Evolutionary conservation across 495 filamentous ascomycete species (phyloP).

Genomic region (Tetracladium setigerum): DNA sequence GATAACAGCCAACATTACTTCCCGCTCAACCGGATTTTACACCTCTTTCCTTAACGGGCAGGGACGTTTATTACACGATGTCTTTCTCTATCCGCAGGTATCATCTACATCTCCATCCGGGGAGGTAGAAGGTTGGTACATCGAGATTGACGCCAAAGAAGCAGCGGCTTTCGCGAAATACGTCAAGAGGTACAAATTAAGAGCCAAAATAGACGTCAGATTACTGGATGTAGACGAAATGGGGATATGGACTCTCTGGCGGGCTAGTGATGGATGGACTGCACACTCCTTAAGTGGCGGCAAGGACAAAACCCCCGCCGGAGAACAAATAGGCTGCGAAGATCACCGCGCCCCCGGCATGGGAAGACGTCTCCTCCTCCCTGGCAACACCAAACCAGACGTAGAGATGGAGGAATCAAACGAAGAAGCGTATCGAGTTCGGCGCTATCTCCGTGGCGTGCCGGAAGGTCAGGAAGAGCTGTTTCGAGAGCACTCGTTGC

Average conservation of each 20-base stretch:
- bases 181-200: constrained; percentile 74
- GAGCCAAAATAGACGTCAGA: constrained; percentile 65
- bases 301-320: constrained; percentile 14
- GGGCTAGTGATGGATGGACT: constrained; percentile 28
- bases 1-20: constrained; percentile 63
- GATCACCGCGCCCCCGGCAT: constrained; percentile 65
- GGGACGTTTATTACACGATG: constrained; percentile 78
- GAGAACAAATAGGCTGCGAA: constrained; percentile 34
- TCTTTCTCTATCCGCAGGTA: constrained; percentile 69
- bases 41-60: constrained; percentile 77
- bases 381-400: constrained; percentile 21
- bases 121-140: constrained; percentile 45
- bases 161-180: constrained; percentile 55
- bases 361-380: constrained; percentile 50
- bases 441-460: constrained; percentile 70
- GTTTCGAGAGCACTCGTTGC: constrained; percentile 55
- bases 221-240: constrained; percentile 55
- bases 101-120: constrained; percentile 22
- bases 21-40: constrained; percentile 51
- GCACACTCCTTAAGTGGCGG: constrained; percentile 31
- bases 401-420: constrained; percentile 18
- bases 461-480: constrained; percentile 82
- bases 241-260: constrained; percentile 63
- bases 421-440: constrained; percentile 51
- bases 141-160: constrained; percentile 72